Base-by-base conservation (phyloP, 1,284 basidiomycete species). In the Ganoderma leucocontextum region DNA sequence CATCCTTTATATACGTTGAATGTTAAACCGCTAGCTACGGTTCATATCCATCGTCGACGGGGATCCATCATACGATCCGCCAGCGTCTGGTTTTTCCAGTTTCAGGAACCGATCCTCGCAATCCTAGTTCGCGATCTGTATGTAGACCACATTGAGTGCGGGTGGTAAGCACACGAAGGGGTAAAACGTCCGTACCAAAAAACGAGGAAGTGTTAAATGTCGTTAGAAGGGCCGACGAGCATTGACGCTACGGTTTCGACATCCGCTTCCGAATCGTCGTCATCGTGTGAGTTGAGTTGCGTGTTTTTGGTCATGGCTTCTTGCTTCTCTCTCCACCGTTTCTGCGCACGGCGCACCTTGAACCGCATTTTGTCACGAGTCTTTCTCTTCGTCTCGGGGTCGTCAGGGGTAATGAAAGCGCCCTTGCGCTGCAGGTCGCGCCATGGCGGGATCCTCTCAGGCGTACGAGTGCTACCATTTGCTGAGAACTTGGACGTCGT, bases 351-450 rank as follows among this genome's bases (percentile, higher is more conserved):
- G 22, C 47, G 47, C 7, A 49, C 47, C 47, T 49, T 49, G 47
- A 25, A 49, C 3, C 47, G 47, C 47, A 49, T 49, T 22, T 49
- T 49, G n/a, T 49, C 47, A 12, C 47, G 47, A 1, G 47, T 49
- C 47, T 49, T 49, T 49, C 47, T 9, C 47, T 49, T 49, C 22
- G 47, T 22, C 47, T 49, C 47, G 47, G 47, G 47, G 47, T 49
- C 47, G 22, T 49, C 47, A 25, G 47, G 47, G 47, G 47, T 49
- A 19, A 49, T 12, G 22, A 49, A 49, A 25, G 47, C 47, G 12
- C 47, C 47, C 9, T 49, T 49, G 47, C 47, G 47, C 47, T 49
- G 47, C 8, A 49, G 47, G 47, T 49, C 47, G 47, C 47, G 47
- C 47, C 47, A 49, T 22, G 47, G 47, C 22, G 47, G 47, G 47